Evolutionary conservation across 495 filamentous ascomycete species (phyloP), one percentile per base, ranked within the genome.

Genomic region (Sabuloglossum arenarium): DNA sequence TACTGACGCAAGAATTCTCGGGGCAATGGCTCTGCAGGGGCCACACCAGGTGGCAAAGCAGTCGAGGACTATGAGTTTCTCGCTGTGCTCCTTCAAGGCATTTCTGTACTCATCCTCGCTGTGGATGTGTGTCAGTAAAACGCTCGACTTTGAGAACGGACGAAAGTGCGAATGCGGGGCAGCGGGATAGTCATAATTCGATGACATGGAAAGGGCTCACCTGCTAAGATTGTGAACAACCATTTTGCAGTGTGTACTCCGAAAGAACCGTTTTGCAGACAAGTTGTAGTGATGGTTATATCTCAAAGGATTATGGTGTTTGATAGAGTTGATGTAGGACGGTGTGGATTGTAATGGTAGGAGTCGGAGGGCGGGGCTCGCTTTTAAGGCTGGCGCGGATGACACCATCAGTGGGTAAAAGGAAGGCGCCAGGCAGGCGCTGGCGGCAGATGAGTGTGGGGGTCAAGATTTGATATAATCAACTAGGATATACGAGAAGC

Each of bases 31-130:
- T 74, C 88, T 95, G 82, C 90, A 97, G 56, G 90, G 90, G 39
- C 88, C 89, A 75, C 90, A 97, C 90, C 90, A 97, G 34, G 70
- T 77, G 46, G 90, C 90, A 67, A 82, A 86, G 72, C 79, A 88
- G 75, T 97, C 90, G 67, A 95, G 65, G 61, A 96, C 71, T 60
- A 85, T 67, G 14, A 73, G 73, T 68, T 77, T 61, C 34, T 67
- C 66, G 21, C 64, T 59, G 23, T 58, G 50, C 8, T 66, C 57
- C 32, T 69, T 61, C 54, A 87, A 57, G 45, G 76, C 77, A 55
- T 66, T 59, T 53, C 80, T 70, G 72, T 81, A 95, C 31, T 80
- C 74, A 0, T 68, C 66, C 60, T 72, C 72, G 56, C 86, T 94
- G 64, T 23, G 27, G 14, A 34, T 55, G 24, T n/a, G n/a, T n/a